Conservation (phyloP, 495 filamentous ascomycete genomes). For the Collariella sp. region DNA sequence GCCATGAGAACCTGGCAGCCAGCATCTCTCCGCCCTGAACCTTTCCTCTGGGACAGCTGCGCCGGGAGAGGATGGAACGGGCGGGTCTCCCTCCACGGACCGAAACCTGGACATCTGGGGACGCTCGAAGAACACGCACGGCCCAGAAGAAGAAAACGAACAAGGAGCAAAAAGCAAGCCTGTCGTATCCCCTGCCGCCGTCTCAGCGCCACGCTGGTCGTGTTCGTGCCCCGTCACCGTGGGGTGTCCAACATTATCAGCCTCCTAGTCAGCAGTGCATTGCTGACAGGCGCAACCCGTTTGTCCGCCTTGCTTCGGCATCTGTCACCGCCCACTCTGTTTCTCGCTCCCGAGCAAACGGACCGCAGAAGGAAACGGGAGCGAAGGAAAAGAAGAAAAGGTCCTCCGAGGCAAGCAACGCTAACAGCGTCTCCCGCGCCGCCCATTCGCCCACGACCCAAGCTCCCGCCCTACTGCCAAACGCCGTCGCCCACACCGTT, state of each 20-base stretch:
- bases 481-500: constrained; percentile 18
- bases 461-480: neutral
- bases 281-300: neutral
- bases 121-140: neutral
- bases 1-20: neutral
- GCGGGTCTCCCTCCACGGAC: too few species aligned
- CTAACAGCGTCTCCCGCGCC: neutral
- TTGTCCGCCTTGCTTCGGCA: constrained; percentile 4
- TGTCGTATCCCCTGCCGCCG: neutral
- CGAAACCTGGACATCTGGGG: too few species aligned
- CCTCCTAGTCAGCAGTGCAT: neutral
- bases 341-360: neutral
- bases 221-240: too few species aligned
- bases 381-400: neutral
- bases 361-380: neutral
- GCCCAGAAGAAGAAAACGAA: neutral
- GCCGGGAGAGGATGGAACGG: neutral
- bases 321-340: constrained; percentile 6
- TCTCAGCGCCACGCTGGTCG: too few species aligned
- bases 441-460: constrained; percentile 10
- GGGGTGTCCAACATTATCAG: neutral
- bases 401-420: neutral
- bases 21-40: constrained; percentile 1
- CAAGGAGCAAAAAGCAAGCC: too few species aligned
- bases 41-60: neutral